These are phyloP conservation scores for Volvox reticuliferus DNA, from an alignment of 139 green algal species.

Conservation along the genomic window DNA sequence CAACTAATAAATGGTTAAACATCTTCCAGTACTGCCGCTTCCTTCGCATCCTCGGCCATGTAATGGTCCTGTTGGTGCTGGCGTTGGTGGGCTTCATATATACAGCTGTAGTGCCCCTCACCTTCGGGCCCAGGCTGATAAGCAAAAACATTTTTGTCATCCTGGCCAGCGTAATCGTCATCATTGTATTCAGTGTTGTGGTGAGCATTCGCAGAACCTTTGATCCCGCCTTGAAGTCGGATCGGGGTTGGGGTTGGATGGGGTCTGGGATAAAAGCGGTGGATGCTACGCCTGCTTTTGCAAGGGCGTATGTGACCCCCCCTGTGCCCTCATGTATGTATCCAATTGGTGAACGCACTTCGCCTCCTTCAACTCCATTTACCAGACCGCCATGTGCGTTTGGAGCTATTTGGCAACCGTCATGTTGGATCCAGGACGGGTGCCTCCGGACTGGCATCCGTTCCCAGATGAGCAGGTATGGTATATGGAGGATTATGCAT, in stretches of 20 bases:
- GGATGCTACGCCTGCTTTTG: too few species aligned
- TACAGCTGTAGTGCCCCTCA: slow-evolving; percentile 72
- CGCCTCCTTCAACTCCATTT: not conserved
- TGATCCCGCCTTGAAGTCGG: too few species aligned
- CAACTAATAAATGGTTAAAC: slow-evolving; percentile 54
- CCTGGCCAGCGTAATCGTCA: slow-evolving; percentile 49
- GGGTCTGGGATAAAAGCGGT: too few species aligned
- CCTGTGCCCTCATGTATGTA: not conserved
- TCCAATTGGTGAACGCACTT: not conserved
- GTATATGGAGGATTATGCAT: too few species aligned
- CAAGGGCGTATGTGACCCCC: too few species aligned
- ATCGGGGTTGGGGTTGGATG: too few species aligned
- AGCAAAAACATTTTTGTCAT: slow-evolving; percentile 31
- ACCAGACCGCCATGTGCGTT: slow-evolving; percentile 63
- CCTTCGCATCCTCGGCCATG: slow-evolving; percentile 71
- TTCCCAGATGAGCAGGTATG: slow-evolving; percentile 81
- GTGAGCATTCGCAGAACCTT: slow-evolving; percentile 46
- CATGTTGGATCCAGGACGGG: slow-evolving; percentile 82
- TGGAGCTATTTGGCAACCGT: slow-evolving; percentile 95
- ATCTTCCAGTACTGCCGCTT: slow-evolving; percentile 68
- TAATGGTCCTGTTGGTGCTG: slow-evolving; percentile 91
- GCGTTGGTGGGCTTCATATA: slow-evolving; percentile 75
- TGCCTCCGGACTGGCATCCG: slow-evolving; percentile 92
- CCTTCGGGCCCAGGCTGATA: slow-evolving; percentile 60
- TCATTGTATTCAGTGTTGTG: slow-evolving; percentile 62